Base-by-base conservation (phyloP, 2,329 filamentous ascomycete genomes). In the Fusarium sp. region DNA sequence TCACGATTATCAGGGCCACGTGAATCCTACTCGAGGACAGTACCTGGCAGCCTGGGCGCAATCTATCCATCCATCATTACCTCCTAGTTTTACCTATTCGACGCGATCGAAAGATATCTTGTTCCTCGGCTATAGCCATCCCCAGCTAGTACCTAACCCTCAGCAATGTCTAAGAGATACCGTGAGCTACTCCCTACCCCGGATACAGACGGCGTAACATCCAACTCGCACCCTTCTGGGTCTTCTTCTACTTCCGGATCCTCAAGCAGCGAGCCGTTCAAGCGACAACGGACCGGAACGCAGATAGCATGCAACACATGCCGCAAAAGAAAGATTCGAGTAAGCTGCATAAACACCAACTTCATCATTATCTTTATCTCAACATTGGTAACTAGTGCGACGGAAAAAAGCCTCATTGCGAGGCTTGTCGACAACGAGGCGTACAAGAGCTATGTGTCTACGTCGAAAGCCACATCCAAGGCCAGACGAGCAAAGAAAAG, bases 161-260 rank as follows among this genome's bases (percentile, higher is more conserved):
- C n/a, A 32, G 47, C 42, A 50, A 72, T 72, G 67, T 67, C 66
- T 12, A 62, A 71, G 40, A 67, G 67, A 63, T 62, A 72, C 42
- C 62, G 62, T 13, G 53, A 71, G 19, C 54, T 72, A 28, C 58
- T 71, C 11, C 64, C 50, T 37, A 23, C 59, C 21, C 64, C 56
- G 15, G 40, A n/a, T 10, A 16, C 40, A 4, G 59, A 64, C 25
- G 52, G 44, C 33, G 35, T 43, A 23, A 6, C 43, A 16, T 57
- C 62, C n/a, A 54, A 21, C 38, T 60, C 67, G 21, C 47, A 52
- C 25, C 52, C 56, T 6, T 59, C 64, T 30, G 60, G 19, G n/a
- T 50, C 56, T 13, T 65, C 68, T 15, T 52, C 62, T 4, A 63
- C 62, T 18, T 49, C 50, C 15, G 32, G 21, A 12, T 66, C 52